Conservation (phyloP, 768 basidiomycete species). For the Suillus brevipes region DNA sequence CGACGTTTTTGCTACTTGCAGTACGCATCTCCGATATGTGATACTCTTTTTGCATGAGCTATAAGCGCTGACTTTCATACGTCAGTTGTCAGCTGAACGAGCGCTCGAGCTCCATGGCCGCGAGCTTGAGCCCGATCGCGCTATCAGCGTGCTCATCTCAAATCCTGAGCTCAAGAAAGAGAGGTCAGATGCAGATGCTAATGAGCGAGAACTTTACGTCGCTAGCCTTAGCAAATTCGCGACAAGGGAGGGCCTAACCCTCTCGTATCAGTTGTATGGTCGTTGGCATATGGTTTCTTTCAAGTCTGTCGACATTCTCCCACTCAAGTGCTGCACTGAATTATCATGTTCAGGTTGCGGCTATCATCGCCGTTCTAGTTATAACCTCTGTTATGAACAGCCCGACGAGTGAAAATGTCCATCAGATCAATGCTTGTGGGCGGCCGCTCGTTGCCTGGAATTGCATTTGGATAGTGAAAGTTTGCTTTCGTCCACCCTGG, state of each 20-base stretch:
- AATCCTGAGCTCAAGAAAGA: conserved; percentile 89
- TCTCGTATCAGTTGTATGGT: conserved; percentile 53
- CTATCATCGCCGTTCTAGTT: conserved; percentile 51
- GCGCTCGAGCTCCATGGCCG: conserved; percentile 80
- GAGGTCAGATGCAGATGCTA: conserved; percentile 83
- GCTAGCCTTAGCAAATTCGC: conserved; percentile 81
- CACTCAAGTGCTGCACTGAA: conserved; percentile 8
- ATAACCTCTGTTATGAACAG: conserved; percentile 49
- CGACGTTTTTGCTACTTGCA: conserved; percentile 95
- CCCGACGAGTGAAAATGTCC: conserved; percentile 38
- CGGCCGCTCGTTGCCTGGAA: conserved; percentile 70
- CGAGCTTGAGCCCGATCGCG: conserved; percentile 68
- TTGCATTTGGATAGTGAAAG: conserved; percentile 60
- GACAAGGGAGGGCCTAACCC: conserved; percentile 73
- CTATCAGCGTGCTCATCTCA: conserved; percentile 80
- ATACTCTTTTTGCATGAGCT: neutral
- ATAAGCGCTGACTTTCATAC: neutral
- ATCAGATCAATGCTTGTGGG: conserved; percentile 64
- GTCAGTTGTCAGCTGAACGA: conserved; percentile 63
- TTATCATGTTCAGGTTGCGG: conserved; percentile 42
- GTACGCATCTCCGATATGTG: conserved; percentile 78
- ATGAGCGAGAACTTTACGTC: conserved; percentile 85
- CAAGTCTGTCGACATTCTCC: conserved; percentile 45
- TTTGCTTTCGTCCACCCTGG: conserved; percentile 48
- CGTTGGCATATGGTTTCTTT: conserved; percentile 46